Evolutionary conservation across 2,329 filamentous ascomycete species (phyloP).

Genomic region (Epichloe sylvatica): DNA sequence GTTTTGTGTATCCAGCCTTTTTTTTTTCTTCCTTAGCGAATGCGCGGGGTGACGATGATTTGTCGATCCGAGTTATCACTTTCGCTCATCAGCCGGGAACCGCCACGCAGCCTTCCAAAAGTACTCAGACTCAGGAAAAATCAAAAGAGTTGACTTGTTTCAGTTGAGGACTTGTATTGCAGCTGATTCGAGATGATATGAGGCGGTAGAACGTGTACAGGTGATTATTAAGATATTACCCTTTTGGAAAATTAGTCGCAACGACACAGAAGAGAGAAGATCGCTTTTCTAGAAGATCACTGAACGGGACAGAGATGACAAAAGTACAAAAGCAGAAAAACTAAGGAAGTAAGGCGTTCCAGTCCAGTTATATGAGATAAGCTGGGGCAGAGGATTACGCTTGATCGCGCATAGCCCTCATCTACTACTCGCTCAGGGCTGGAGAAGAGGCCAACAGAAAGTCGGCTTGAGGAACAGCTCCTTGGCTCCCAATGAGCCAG

Average conservation of each 20-base stretch:
- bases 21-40: too few relatives aligned
- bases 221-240: too few relatives aligned
- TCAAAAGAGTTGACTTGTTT: too few relatives aligned
- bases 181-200: too few relatives aligned
- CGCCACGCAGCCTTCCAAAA: too few relatives aligned
- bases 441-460: background rate
- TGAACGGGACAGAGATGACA: background rate
- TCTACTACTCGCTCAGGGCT: background rate
- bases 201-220: too few relatives aligned
- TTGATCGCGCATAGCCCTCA: background rate
- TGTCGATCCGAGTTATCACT: too few relatives aligned
- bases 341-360: background rate
- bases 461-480: background rate
- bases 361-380: background rate
- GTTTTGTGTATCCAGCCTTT: background rate
- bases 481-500: background rate
- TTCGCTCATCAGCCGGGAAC: too few relatives aligned
- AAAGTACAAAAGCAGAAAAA: background rate
- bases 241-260: too few relatives aligned
- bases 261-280: background rate
- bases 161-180: too few relatives aligned
- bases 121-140: too few relatives aligned
- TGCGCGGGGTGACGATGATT: too few relatives aligned
- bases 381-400: background rate
- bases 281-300: background rate